Evolutionary conservation across 148 eudicot genomes (phyloP), one percentile per base, ranked within the genome.

Genomic region (Chenopodium album): DNA sequence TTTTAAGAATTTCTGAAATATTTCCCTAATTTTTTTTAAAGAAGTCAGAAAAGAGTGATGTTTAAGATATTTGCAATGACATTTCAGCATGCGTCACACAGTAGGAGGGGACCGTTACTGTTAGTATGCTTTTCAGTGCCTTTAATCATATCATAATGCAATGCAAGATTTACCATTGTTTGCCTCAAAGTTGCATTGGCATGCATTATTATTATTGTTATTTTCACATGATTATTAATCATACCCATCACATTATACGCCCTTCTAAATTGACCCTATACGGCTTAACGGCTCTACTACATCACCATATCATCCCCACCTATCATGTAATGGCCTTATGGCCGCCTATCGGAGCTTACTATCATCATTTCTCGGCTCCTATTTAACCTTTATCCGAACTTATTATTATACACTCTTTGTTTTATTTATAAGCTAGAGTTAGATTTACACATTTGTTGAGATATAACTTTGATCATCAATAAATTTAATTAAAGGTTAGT

Each of bases 81-180:
- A 32, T 31, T 10, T 62, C 7, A 68, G 72, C 72, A 68, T 68
- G 72, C 72, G 5, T 72, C 75, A 44, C 75, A 44, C 28, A 10
- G 46, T 72, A 20, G 3, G 50, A 6, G 54, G 52, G 75, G 75
- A 72, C 75, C 75, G 28, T 72, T 44, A 72, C 54, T 72, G 74
- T 20, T 34, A 44, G 54, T 9, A 9, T 72, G 31, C 75, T 22
- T 72, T 44, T 44, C 54, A 46, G 54, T 46, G 75, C 75, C 71
- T 73, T 46, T 68, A 68, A 68, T 68, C 71, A 68, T 68, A 68
- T 31, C 44, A 68, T 68, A 62, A 68, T 68, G 41, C 37, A 29
- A 31, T 26, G 32, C 31, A 26, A 28, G 9, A 44, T 26, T 26
- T 4, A 72, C n/a, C 31, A 59, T 76, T 22, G 10, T 56, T 17